Conservation (phyloP, 2,329 filamentous ascomycete genomes). For the Trichoderma aggressivum region DNA sequence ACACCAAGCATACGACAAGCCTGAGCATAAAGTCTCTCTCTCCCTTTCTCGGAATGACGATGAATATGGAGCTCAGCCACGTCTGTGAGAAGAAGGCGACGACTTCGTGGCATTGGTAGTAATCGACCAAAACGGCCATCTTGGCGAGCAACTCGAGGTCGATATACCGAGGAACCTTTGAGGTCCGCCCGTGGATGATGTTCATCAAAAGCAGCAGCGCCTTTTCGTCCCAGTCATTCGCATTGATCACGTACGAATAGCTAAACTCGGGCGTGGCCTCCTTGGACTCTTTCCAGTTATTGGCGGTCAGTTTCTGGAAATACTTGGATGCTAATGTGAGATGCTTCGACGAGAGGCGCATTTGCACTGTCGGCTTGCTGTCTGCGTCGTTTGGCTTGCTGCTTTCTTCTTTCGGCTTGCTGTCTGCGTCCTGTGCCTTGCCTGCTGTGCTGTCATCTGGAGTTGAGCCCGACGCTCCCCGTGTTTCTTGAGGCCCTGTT, state of each 20-base stretch:
- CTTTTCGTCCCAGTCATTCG: conserved; percentile 31
- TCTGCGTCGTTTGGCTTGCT: background rate
- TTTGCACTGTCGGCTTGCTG: background rate
- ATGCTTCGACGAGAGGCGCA: conserved; percentile 36
- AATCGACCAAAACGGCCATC: conserved; percentile 42
- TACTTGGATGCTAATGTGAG: conserved; percentile 32
- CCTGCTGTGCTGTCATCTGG: background rate
- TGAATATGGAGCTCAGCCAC: background rate
- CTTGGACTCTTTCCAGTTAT: background rate
- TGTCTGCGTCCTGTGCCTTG: background rate
- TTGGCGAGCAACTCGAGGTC: conserved; percentile 41
- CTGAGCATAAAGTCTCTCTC: background rate
- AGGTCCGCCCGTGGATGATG: conserved; percentile 41
- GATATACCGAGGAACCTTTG: conserved; percentile 36
- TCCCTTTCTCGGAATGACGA: background rate
- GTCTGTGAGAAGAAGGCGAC: conserved; percentile 36
- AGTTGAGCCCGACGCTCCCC: background rate
- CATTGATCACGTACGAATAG: background rate
- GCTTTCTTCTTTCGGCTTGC: background rate
- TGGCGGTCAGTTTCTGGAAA: conserved; percentile 21
- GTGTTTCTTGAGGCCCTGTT: background rate
- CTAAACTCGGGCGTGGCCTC: background rate
- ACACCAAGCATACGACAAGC: background rate
- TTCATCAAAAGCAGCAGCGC: conserved; percentile 42
- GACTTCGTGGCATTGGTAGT: conserved; percentile 41